Evolutionary conservation across 352 stramenopile genomes (phyloP).

Genomic region (Phytopythium helicoides): DNA sequence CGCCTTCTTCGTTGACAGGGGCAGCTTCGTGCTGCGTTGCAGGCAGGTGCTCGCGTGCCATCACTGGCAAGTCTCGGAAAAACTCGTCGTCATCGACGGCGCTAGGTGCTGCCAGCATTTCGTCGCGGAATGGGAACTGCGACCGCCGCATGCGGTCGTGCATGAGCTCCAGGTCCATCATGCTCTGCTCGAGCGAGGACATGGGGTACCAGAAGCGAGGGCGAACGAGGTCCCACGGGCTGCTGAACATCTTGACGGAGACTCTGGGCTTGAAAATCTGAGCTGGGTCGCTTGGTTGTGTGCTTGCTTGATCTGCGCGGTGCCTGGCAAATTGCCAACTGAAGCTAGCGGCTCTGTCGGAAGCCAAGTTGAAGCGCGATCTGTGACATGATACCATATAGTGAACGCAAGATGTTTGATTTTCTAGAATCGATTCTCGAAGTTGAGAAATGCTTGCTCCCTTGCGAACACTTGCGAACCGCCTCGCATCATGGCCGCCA

Average conservation of each 20-base stretch:
- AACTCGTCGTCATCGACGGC: slow-evolving; percentile 42
- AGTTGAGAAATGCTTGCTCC: no score
- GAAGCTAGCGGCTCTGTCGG: background rate
- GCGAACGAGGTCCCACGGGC: slow-evolving; percentile 41
- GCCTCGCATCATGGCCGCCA: no score
- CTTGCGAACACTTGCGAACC: no score
- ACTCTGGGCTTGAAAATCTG: background rate
- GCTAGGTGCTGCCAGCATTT: slow-evolving; percentile 21
- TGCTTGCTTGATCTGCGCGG: slow-evolving; percentile 12
- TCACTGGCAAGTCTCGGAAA: slow-evolving; percentile 46
- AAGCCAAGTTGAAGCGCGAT: slow-evolving; percentile 3
- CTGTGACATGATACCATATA: no score
- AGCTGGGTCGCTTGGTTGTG: background rate
- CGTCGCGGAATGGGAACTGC: slow-evolving; percentile 14
- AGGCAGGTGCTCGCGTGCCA: slow-evolving; percentile 14
- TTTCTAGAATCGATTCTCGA: no score
- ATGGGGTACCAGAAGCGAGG: slow-evolving; percentile 46
- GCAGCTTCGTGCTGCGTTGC: slow-evolving; percentile 2
- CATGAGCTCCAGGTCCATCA: slow-evolving; percentile 42
- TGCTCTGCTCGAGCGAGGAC: slow-evolving; percentile 43
- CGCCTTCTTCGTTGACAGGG: background rate
- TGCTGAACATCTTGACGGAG: slow-evolving; percentile 18
- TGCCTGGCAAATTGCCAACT: slow-evolving; percentile 10
- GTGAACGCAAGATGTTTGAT: no score
- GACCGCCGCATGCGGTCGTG: slow-evolving; percentile 22